Evolutionary conservation across 73 alveolate genomes (phyloP).

Genomic region (Paramecium octaurelia): DNA sequence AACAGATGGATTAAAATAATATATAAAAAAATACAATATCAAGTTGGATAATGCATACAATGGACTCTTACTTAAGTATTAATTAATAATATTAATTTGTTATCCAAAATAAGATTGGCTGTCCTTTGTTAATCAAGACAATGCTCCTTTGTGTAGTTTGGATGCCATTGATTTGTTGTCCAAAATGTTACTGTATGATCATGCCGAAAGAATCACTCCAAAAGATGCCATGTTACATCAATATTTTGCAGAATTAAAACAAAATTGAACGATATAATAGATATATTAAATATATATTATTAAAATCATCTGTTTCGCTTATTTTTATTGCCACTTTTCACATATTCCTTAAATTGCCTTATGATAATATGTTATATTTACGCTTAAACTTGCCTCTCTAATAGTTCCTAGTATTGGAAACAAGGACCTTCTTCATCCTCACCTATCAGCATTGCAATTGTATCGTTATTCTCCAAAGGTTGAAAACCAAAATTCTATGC

Average conservation of each 20-base stretch:
- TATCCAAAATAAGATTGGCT: slow-evolving; percentile 58
- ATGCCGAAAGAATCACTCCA: slow-evolving; percentile 89
- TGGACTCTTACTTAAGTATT: slow-evolving; percentile 63
- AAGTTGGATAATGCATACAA: slow-evolving; percentile 69
- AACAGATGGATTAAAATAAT: slow-evolving; percentile 72
- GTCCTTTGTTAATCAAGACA: slow-evolving; percentile 79
- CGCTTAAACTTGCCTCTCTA: slow-evolving; percentile 9
- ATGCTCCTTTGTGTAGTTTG: slow-evolving; percentile 84
- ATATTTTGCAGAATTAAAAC: slow-evolving; percentile 71
- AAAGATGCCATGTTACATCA: slow-evolving; percentile 95
- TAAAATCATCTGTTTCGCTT: neutral
- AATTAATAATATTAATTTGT: neutral
- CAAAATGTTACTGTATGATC: slow-evolving; percentile 94
- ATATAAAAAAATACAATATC: slow-evolving; percentile 62
- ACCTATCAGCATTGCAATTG: neutral
- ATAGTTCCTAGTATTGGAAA: neutral
- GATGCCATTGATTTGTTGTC: slow-evolving; percentile 96
- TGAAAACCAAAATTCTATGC: slow-evolving; percentile 11
- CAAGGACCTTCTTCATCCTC: slow-evolving; percentile 32
- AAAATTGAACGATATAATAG: neutral
- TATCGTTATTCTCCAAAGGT: neutral
- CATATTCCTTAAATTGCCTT: neutral
- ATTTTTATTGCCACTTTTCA: neutral
- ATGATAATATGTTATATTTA: neutral
- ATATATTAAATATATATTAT: neutral